Conservation (phyloP, 148 eudicot species). For the Arbutus unedo region DNA sequence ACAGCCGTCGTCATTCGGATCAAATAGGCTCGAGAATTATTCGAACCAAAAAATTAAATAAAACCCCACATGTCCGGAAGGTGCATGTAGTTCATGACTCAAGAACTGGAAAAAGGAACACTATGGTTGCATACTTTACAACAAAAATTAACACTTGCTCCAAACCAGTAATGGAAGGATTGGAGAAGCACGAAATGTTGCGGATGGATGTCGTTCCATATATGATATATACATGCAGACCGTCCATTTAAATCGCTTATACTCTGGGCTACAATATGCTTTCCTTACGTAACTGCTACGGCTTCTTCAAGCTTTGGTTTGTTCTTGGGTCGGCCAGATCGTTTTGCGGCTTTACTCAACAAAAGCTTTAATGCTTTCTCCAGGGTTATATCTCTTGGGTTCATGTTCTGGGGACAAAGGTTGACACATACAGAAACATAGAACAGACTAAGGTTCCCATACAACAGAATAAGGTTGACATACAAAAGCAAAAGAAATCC, state of each 20-base stretch:
- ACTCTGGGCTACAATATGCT: background rate
- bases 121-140: background rate
- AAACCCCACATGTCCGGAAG: background rate
- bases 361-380: conserved; percentile 71
- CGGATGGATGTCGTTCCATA: background rate
- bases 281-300: conserved; percentile 34
- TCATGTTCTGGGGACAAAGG: conserved; percentile 43
- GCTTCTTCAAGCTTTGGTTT: conserved; percentile 33
- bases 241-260: background rate
- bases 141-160: background rate
- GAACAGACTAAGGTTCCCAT: background rate
- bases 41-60: background rate
- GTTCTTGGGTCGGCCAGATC: conserved; percentile 65
- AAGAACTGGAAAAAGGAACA: background rate
- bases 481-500: background rate
- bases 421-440: background rate
- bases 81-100: background rate
- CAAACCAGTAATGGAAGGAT: background rate
- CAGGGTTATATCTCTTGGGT: conserved; percentile 45
- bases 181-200: background rate
- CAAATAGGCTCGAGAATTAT: background rate
- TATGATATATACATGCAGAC: background rate
- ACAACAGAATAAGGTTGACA: background rate
- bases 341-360: conserved; percentile 41
- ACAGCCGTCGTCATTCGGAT: background rate